Percentiles rank a stretch among this genome's conserved stretches.
Conservation (phyloP, 2,329 filamentous ascomycete genomes). For the Colletotrichum scovillei region DNA sequence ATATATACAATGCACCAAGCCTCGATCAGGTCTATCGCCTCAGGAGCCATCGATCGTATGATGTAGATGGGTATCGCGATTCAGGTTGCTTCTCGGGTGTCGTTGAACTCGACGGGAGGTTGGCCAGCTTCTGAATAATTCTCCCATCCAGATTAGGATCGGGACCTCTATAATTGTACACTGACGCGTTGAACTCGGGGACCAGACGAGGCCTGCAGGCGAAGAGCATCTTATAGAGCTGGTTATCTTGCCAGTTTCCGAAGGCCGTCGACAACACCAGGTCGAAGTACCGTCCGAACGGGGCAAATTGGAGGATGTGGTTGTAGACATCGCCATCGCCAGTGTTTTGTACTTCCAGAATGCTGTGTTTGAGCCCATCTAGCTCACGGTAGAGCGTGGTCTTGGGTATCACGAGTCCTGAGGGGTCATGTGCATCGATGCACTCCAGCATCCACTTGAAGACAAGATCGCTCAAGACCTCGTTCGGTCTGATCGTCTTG, state of each 20-base stretch:
- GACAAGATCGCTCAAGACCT: slow-evolving; percentile 37
- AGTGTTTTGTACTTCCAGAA: not conserved
- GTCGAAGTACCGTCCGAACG: slow-evolving; percentile 13
- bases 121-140: slow-evolving; percentile 21
- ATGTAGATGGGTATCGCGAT: slow-evolving; percentile 5
- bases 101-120: slow-evolving; percentile 6
- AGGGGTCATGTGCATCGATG: slow-evolving; percentile 25
- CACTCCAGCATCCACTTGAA: slow-evolving; percentile 39
- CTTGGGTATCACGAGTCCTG: slow-evolving; percentile 30
- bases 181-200: slow-evolving; percentile 5
- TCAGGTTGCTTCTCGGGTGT: not conserved
- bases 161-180: slow-evolving; percentile 26
- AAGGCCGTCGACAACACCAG: slow-evolving; percentile 1
- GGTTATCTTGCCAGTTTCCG: slow-evolving; percentile 15
- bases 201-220: slow-evolving; percentile 6
- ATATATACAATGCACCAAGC: not conserved
- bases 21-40: not conserved
- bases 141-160: slow-evolving; percentile 17
- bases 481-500: slow-evolving; percentile 37
- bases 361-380: slow-evolving; percentile 6
- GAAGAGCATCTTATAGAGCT: slow-evolving; percentile 21
- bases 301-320: not conserved
- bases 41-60: slow-evolving; percentile 13
- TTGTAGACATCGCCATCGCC: slow-evolving; percentile 27
- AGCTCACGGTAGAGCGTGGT: slow-evolving; percentile 1